Percentiles rank a stretch among this genome's conserved stretches.
Conservation (phyloP, 495 filamentous ascomycete genomes). For the Daldinia vernicosa region DNA sequence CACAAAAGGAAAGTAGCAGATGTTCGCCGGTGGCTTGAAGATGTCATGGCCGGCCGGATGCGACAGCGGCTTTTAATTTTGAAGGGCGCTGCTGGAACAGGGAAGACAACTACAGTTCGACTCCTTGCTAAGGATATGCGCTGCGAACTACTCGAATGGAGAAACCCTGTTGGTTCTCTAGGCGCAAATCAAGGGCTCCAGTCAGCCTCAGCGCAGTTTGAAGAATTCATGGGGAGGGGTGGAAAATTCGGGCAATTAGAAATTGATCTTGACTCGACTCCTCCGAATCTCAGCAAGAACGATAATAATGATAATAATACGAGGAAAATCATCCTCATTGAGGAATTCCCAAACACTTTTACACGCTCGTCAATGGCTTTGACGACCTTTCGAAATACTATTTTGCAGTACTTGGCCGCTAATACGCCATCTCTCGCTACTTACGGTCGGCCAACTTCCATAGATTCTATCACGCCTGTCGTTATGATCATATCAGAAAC, state of each 20-base stretch:
- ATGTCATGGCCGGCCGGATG: conserved; percentile 70
- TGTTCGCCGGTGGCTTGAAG: conserved; percentile 81
- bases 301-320: conserved; percentile 31
- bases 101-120: conserved; percentile 87
- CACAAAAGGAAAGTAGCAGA: conserved; percentile 93
- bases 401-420: conserved; percentile 76
- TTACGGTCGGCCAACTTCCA: conserved; percentile 44
- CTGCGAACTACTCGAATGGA: conserved; percentile 87
- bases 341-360: conserved; percentile 93
- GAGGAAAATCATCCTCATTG: conserved; percentile 76
- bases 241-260: conserved; percentile 82
- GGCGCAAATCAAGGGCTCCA: conserved; percentile 65
- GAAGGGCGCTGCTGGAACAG: conserved; percentile 90
- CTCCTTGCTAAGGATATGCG: conserved; percentile 75
- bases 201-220: conserved; percentile 79
- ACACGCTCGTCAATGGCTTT: conserved; percentile 71
- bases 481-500: conserved; percentile 93
- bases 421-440: conserved; percentile 58
- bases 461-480: conserved; percentile 70
- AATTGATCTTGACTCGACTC: conserved; percentile 55
- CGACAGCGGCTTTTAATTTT: conserved; percentile 79
- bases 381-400: conserved; percentile 75
- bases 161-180: conserved; percentile 74
- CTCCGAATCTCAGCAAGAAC: conserved; percentile 26
- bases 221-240: conserved; percentile 85